Percentiles rank a stretch among this genome's conserved stretches.
phyloP scores from a whole-genome alignment of 2,329 filamentous ascomycete genomes.

The Apiospora malaysiana region DNA sequence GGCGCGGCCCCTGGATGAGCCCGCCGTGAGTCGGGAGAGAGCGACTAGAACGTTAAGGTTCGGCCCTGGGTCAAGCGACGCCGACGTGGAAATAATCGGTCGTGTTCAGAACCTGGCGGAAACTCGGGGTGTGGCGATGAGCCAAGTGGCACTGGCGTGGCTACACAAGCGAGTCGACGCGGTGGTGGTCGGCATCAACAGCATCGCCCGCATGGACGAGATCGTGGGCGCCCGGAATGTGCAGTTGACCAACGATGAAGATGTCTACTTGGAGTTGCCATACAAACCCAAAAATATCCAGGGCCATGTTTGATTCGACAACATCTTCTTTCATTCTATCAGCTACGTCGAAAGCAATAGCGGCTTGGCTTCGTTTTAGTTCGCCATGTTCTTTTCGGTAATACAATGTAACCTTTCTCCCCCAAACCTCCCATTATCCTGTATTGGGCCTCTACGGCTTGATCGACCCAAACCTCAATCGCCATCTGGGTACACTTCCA shows the following conservation, averaged over 20 bases:
- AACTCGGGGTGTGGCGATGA: not conserved
- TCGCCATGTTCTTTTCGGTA: too few species aligned
- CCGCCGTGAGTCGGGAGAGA: not conserved
- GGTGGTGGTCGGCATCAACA: constrained; percentile 16
- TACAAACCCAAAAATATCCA: constrained; percentile 14
- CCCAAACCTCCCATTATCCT: too few species aligned
- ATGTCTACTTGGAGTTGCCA: constrained; percentile 10
- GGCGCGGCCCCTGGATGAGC: not conserved
- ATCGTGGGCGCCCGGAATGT: not conserved
- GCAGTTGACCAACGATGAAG: constrained; percentile 1
- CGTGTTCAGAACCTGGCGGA: not conserved
- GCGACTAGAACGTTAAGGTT: not conserved
- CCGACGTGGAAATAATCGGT: constrained; percentile 2
- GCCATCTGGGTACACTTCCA: too few species aligned
- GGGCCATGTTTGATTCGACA: constrained; percentile 2
- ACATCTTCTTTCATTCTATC: too few species aligned
- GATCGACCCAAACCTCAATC: too few species aligned
- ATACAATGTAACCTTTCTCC: too few species aligned
- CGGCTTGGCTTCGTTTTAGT: too few species aligned
- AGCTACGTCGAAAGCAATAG: too few species aligned
- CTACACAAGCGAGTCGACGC: constrained; percentile 4
- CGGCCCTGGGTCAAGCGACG: not conserved
- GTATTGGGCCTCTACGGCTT: too few species aligned
- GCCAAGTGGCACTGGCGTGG: constrained; percentile 20
- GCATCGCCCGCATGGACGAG: constrained; percentile 19